A percentile compares a stretch with the other conserved stretches of the same genome.
These are phyloP conservation scores for Raddia guianensis DNA, from an alignment of 176 grass and related monocot genomes.

Conservation along the genomic window DNA sequence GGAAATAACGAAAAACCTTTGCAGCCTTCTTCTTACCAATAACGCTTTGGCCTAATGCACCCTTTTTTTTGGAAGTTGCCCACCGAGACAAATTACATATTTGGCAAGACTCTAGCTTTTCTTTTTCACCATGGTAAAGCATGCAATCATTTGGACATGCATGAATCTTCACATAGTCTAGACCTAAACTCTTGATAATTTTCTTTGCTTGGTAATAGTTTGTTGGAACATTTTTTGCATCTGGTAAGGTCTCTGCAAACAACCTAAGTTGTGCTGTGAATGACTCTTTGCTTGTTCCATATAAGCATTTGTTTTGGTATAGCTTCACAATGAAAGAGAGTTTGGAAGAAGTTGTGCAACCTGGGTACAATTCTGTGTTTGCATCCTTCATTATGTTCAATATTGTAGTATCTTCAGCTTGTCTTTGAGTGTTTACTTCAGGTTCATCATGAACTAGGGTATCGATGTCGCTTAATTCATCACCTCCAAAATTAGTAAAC, in stretches of 20 bases:
- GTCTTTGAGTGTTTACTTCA: neutral
- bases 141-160: neutral
- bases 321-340: constrained; percentile 14
- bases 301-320: neutral
- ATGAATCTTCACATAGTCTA: neutral
- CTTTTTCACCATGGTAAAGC: constrained; percentile 17
- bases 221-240: constrained; percentile 1
- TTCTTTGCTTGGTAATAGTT: neutral
- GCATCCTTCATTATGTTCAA: constrained; percentile 4
- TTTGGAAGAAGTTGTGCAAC: constrained; percentile 4
- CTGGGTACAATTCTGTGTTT: neutral
- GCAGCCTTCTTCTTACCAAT: neutral
- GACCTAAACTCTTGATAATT: neutral
- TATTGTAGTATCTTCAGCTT: neutral
- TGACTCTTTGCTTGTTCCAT: neutral
- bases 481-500: neutral
- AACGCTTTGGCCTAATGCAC: neutral
- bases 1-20: neutral
- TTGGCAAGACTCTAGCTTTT: neutral
- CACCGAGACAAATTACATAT: neutral
- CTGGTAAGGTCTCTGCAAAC: neutral
- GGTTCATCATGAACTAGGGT: neutral
- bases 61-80: neutral
- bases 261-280: neutral
- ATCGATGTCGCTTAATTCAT: neutral